Base-by-base conservation (phyloP, 371 early-diverging fungal species). In the Mortierella sp. region DNA sequence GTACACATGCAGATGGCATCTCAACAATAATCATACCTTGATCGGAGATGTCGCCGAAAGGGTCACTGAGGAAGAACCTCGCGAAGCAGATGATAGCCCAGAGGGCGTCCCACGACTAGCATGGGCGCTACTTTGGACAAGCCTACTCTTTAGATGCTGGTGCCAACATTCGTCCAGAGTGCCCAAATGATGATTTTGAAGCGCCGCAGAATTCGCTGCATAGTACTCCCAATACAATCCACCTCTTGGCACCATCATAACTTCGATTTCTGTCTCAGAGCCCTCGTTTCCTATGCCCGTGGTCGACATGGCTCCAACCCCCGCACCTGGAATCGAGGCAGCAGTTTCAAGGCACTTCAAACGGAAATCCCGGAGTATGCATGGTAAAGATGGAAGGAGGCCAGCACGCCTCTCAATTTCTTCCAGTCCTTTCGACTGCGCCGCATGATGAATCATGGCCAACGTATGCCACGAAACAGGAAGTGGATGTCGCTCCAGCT, bases 81-180 rank as follows among this genome's bases (percentile, higher is more conserved):
- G 47, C 14, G 60, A 44, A 4, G 57, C 15, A 6, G 30, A 50
- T 2, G 29, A 25, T 7, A 37, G 16, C 16, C 43, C 28, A 51
- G 26, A 21, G 29, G 19, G 51, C 15, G 6, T 14, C 3, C 9
- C 43, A 46, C 48, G 51, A 29, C 26, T 26, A 18, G n/a, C 28
- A 1, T 48, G 18, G 12, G 23, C 53, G n/a, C 28, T 46, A 6
- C 26, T 16, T 4, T 52, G 50, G 1, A 16, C n/a, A 23, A 75
- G 21, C 5, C 71, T 67, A 28, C 58, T 64, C 57, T 72, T 77
- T 4, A 72, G 19, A 0, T 48, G 11, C 29, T 29, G 43, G 18
- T 77, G 72, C 79, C 79, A 77, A 15, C 59, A 56, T 16, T 77
- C 79, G 19, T 72, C 69, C 51, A 77, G 53, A 4, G 62, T 46